Evolutionary conservation across 768 basidiomycete species (phyloP).

Genomic region (Mrakia gelida): DNA sequence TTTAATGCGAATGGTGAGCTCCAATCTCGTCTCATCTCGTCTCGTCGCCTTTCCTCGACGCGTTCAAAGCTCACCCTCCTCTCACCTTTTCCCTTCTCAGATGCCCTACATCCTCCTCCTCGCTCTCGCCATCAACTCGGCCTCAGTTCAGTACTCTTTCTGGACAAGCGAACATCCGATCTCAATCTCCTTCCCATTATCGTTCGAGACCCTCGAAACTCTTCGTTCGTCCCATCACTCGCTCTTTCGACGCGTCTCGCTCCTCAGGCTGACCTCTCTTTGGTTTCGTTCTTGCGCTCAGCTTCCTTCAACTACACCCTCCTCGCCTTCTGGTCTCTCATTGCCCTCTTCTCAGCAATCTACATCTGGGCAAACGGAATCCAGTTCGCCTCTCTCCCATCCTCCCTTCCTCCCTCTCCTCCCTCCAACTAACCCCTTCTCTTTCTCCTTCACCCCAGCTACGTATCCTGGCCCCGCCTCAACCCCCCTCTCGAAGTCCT

Average conservation of each 20-base stretch:
- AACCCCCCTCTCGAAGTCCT: slow-evolving; percentile 72
- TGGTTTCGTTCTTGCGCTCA: background rate
- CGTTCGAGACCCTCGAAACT: no score
- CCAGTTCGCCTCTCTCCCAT: slow-evolving; percentile 56
- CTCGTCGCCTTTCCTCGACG: background rate
- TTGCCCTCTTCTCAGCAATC: slow-evolving; percentile 54
- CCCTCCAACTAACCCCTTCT: background rate
- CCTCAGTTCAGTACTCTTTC: slow-evolving; percentile 48
- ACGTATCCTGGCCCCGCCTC: slow-evolving; percentile 90
- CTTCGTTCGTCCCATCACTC: background rate
- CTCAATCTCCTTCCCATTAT: no score
- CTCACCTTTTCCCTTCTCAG: slow-evolving; percentile 47
- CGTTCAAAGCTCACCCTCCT: background rate
- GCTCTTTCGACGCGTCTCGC: background rate
- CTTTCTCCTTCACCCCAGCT: slow-evolving; percentile 70
- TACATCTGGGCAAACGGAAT: slow-evolving; percentile 60
- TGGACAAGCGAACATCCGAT: slow-evolving; percentile 46
- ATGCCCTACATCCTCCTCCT: slow-evolving; percentile 77
- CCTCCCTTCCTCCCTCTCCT: background rate
- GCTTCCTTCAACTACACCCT: slow-evolving; percentile 55
- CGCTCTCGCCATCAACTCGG: slow-evolving; percentile 59
- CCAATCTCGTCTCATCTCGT: slow-evolving; percentile 32
- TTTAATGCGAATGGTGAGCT: slow-evolving; percentile 69
- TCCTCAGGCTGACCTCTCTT: background rate
- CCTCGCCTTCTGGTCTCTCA: slow-evolving; percentile 71